Base-by-base conservation (phyloP, 495 filamentous ascomycete species). In the Xylaria nigripes region DNA sequence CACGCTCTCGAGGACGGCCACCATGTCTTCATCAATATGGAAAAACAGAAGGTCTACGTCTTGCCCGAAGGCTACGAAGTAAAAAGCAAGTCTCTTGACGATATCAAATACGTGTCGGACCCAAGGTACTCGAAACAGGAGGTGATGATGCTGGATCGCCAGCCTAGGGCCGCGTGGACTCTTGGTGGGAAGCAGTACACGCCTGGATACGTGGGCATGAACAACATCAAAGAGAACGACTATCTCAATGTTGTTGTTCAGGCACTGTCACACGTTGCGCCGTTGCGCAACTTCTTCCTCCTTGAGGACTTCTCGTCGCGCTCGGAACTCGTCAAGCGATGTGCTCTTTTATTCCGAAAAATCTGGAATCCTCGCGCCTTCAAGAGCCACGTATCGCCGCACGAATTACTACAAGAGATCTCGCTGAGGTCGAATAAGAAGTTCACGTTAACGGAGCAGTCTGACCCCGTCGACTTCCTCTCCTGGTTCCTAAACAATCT, bases 161-260 rank as follows among this genome's bases (percentile, higher is more conserved):
- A 87, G 64, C 80, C 82, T 32, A 81, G 82, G 63, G 78, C 77
- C 27, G 82, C 85, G 22, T 90, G 82, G 81, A 90, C 95, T 60
- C 75, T 97, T 18, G 72, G 73, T 16, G 87, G 87, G 32, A 86
- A 85, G 63, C 83, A 85, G 67, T 99, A 97, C 68, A 83, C 84
- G 57, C 93, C 89, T 57, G 89, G 93, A 3, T 99, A 95, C 66
- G 90, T 99, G 57, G 93, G 93, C 55, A 90, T 99, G 85, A 97
- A 99, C 75, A 96, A 99, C 68, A 97, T 99, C 76, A 99, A 99
- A 68, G 89, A 89, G 45, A 99, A 99, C 71, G 93, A 99, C 71
- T 99, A 97, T 70, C 78, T 97, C 60, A 99, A 99, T 64, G 92
- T 96, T 6, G 82, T 96, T 6, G 83, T 93, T n/a, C 94, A 99